Evolutionary conservation across 495 filamentous ascomycete genomes (phyloP).

Genomic region (Tricharina praecox): DNA sequence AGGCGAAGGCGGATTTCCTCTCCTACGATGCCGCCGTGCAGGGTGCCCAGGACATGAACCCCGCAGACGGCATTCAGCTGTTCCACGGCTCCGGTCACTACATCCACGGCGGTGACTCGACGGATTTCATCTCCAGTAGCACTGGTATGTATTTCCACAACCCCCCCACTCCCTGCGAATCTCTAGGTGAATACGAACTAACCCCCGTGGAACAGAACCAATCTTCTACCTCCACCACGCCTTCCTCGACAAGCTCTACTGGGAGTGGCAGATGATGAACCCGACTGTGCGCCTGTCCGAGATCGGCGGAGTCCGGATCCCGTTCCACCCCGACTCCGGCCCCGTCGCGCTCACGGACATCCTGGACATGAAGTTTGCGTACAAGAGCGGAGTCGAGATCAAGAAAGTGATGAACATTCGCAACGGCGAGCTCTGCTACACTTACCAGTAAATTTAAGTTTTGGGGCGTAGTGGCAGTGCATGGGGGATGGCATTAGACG

Average conservation of each 20-base stretch:
- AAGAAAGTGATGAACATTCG: constrained; percentile 2
- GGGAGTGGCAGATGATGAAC: constrained; percentile 33
- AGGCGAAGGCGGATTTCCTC: background rate
- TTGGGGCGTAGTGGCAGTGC: no score
- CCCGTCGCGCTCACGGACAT: background rate
- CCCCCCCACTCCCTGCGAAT: no score
- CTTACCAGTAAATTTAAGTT: constrained; percentile 3
- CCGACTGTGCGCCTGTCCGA: background rate
- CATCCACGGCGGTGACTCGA: constrained; percentile 1
- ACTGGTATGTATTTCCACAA: constrained; percentile 1
- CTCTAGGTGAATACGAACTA: background rate
- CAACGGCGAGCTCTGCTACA: background rate
- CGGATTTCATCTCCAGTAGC: constrained; percentile 4
- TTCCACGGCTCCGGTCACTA: constrained; percentile 6
- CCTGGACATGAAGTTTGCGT: constrained; percentile 1
- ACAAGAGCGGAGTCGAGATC: background rate
- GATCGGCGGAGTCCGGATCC: background rate
- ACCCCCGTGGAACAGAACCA: constrained; percentile 30
- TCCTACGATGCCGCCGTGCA: background rate
- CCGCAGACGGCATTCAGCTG: background rate
- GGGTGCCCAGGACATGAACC: background rate
- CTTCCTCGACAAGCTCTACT: constrained; percentile 37
- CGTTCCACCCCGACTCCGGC: background rate
- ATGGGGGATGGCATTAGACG: no score
- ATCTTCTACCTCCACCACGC: constrained; percentile 38